Percentiles rank a stretch among this genome's conserved stretches.
phyloP scores from a whole-genome alignment of 1,139 yeast species.

The Scheffersomyces segobiensis region DNA sequence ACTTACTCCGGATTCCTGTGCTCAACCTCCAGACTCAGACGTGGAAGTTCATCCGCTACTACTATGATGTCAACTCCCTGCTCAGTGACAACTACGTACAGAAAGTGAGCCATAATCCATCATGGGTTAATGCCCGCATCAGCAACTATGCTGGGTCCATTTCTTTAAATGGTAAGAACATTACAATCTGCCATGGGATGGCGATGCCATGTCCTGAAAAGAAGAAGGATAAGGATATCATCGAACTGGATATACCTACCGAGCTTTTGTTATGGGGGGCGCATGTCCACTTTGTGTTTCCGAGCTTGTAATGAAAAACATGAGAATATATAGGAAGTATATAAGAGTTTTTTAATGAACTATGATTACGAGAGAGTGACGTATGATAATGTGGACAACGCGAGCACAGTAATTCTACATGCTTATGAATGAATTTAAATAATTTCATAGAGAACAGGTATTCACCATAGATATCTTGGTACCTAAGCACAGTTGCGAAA shows the following conservation, averaged over 20 bases:
- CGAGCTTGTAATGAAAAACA: conserved; percentile 17
- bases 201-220: conserved; percentile 33
- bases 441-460: too few species aligned
- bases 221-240: conserved; percentile 22
- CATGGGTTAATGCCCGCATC: conserved; percentile 32
- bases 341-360: not conserved
- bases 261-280: conserved; percentile 36
- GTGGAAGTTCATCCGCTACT: conserved; percentile 42
- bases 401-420: not conserved
- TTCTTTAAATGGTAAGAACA: conserved; percentile 36
- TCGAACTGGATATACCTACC: conserved; percentile 21
- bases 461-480: not conserved
- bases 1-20: conserved; percentile 35
- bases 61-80: conserved; percentile 31
- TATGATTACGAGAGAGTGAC: too few species aligned
- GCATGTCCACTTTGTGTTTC: conserved; percentile 39
- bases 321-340: not conserved
- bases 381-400: not conserved
- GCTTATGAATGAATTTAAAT: too few species aligned
- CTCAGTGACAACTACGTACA: conserved; percentile 23
- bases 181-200: conserved; percentile 43
- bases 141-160: conserved; percentile 35
- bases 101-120: conserved; percentile 19
- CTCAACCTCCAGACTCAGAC: conserved; percentile 44
- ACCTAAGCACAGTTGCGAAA: not conserved